Base-by-base conservation (phyloP, 78 protist genomes). In the Anaeramoeba flamelloides region DNA sequence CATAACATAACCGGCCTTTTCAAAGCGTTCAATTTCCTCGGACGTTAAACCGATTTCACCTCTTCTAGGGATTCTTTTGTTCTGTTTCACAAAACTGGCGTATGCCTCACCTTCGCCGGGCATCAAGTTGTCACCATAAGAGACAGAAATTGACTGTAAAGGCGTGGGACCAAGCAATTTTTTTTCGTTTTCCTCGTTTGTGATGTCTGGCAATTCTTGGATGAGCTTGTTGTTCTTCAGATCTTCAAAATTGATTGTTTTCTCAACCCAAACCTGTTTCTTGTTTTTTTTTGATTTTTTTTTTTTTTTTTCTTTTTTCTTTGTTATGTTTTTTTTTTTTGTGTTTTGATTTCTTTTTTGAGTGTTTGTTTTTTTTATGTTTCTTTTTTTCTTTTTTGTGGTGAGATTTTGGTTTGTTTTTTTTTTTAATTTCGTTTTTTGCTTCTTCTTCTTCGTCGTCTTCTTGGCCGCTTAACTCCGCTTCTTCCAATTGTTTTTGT, bases 31-130 rank as follows among this genome's bases (percentile, higher is more conserved):
- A 74, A 93, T 93, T 81, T 93, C 90, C 12, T 90, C 90, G 33
- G 84, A 41, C 0, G 83, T 74, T 33, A 93, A 34, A 33, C 97
- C 97, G 17, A 93, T 88, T 65, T 93, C 97, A 74, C 97, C 97
- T 74, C 97, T 89, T 3, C 97, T 85, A 41, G 97, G 97, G 31
- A 93, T 93, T 41, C 97, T 93, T 90, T 84, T 85, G 82, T 86
- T 88, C 1, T 85, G 76, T 77, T 88, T 40, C 2, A 93, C 93
- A 82, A 77, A 93, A 34, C 53, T 39, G 2, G 93, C 92, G 75
- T 86, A 85, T n/a, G 93, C 94, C 0, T 80, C 88, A 31, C 90
- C 96, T 74, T 93, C 96, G 40, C 97, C 94, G 0, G 92, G 90
- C 83, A 90, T 75, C 83, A 93, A 79, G 0, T 85, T 86, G 2